Evolutionary conservation across 106 monocot genomes (phyloP).

Genomic region (Chionographis japonica): DNA sequence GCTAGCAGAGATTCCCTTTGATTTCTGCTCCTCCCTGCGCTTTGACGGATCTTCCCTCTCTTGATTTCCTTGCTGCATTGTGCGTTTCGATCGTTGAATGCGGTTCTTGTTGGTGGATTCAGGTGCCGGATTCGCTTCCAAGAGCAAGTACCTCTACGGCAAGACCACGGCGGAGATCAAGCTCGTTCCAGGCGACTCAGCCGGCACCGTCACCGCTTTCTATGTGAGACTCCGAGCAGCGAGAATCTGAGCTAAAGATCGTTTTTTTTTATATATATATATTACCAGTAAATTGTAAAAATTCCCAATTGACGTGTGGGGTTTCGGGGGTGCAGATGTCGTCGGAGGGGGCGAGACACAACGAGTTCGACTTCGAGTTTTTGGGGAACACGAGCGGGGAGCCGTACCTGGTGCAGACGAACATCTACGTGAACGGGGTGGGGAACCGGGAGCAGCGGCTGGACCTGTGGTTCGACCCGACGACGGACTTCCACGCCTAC

Average conservation of each 20-base stretch:
- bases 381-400: conserved; percentile 79
- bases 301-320: too few species aligned
- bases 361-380: conserved; percentile 98
- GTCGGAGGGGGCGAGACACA: conserved; percentile 62
- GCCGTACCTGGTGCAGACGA: conserved; percentile 85
- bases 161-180: conserved; percentile 56
- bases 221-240: conserved; percentile 31
- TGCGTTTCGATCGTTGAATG: neutral
- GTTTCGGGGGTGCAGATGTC: conserved; percentile 32
- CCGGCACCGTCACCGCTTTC: conserved; percentile 83
- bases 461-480: conserved; percentile 90
- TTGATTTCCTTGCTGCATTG: neutral
- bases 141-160: conserved; percentile 71
- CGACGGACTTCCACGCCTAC: conserved; percentile 82
- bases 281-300: too few species aligned
- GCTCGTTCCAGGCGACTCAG: conserved; percentile 74
- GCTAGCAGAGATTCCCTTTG: neutral
- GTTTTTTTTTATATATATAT: too few species aligned
- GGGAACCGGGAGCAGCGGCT: conserved; percentile 85
- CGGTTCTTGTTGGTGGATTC: neutral
- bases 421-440: conserved; percentile 74
- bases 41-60: neutral
- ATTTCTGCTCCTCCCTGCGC: neutral
- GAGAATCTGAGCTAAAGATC: too few species aligned
- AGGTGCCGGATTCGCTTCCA: conserved; percentile 73